Evolutionary conservation across 140 eudicot species (phyloP).

Genomic region (Cichorium intybus): DNA sequence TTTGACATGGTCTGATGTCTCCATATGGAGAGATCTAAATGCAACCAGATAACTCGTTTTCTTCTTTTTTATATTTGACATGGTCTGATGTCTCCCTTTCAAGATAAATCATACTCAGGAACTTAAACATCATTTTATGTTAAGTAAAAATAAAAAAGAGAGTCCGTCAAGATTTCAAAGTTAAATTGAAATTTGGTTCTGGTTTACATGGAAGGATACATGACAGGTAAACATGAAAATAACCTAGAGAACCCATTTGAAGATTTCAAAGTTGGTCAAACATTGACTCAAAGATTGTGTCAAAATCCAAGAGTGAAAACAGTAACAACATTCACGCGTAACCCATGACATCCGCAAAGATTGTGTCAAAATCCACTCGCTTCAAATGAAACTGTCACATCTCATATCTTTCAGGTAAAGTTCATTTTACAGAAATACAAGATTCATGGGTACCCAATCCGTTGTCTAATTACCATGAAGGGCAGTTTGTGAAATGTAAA

Average conservation of each 20-base stretch:
- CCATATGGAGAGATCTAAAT: too few species aligned
- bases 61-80: too few species aligned
- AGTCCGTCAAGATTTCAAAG: too few species aligned
- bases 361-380: too few species aligned
- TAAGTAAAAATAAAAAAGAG: too few species aligned
- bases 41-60: too few species aligned
- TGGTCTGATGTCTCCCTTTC: too few species aligned
- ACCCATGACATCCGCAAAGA: too few species aligned
- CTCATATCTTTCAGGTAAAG: slow-evolving; percentile 80
- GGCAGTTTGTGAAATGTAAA: slow-evolving; percentile 86
- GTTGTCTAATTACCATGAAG: slow-evolving; percentile 65
- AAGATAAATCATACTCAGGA: too few species aligned
- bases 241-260: slow-evolving; percentile 55
- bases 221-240: slow-evolving; percentile 56
- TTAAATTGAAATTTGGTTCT: slow-evolving; percentile 76
- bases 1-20: too few species aligned
- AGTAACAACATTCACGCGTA: slow-evolving; percentile 34
- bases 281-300: slow-evolving; percentile 71
- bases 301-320: slow-evolving; percentile 49
- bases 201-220: slow-evolving; percentile 85
- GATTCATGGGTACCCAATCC: slow-evolving; percentile 66
- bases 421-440: slow-evolving; percentile 72
- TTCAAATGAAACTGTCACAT: slow-evolving; percentile 27
- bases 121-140: too few species aligned
- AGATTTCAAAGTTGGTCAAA: slow-evolving; percentile 70